Evolutionary conservation across 148 eudicot genomes (phyloP), one percentile per base, ranked within the genome.

Genomic region (Tetragonia tetragonoides): DNA sequence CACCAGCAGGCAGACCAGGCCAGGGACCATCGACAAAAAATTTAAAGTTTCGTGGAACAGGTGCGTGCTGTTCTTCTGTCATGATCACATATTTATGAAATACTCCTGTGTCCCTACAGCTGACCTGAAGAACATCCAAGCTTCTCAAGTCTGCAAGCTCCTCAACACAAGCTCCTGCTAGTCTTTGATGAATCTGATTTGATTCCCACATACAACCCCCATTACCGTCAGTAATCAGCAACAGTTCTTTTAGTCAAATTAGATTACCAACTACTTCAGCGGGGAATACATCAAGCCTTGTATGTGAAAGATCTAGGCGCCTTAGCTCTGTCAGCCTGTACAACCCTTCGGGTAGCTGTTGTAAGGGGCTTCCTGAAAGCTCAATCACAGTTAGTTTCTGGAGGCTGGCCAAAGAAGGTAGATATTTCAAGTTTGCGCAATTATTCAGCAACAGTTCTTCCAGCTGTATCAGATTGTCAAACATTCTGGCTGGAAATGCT

Each of bases 151-250:
- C 77, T 5, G 51, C 54, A 56, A 84, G 77, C 75, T 28, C 34
- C 34, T 28, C 34, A 28, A 28, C 34, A 28, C 34, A 28, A 28
- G 34, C 74, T 5, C 84, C 82, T 16, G 64, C 53, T 78, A 79
- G 69, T 49, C 47, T 62, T 47, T 69, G 80, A 62, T 44, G 28
- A 14, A 80, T 65, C 47, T 68, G 66, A 24, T 74, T 68, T 18
- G 86, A 84, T n/a, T 83, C 81, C 86, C 86, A 77, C 46, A 81
- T 68, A 66, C 77, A 84, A 24, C 81, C 83, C 59, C 81, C 77
- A 42, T 57, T 56, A 44, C 63, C 79, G 57, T 73, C 74, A 18
- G 75, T 64, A 40, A 77, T 77, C 81, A 81, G 2, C 5, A 81
- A 69, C 23, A 84, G 84, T 3, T 81, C 87, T 5, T 46, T 51